phyloP scores from a whole-genome alignment of 176 grass and related monocot species.

The Cymbopogon citratus region DNA sequence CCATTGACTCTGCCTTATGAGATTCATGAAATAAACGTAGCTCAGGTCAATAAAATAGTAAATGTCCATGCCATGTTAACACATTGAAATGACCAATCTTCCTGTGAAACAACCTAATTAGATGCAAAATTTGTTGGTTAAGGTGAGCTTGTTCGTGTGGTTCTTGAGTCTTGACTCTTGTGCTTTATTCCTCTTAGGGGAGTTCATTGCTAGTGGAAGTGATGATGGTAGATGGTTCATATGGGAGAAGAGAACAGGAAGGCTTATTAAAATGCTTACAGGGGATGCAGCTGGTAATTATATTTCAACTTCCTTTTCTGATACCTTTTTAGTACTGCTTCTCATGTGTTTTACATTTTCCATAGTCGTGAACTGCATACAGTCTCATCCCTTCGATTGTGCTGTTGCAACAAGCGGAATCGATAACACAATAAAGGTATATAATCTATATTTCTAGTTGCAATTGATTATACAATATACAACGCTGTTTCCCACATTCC shows the following conservation, averaged over 20 bases:
- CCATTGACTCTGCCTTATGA: background rate
- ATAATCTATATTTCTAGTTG: background rate
- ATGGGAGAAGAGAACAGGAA: slow-evolving; percentile 98
- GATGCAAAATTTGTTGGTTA: background rate
- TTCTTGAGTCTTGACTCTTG: background rate
- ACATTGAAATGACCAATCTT: background rate
- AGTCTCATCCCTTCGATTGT: slow-evolving; percentile 92
- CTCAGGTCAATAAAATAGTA: background rate
- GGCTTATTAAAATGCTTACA: slow-evolving; percentile 91
- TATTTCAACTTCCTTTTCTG: background rate
- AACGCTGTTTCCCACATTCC: background rate
- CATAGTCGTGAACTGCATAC: slow-evolving; percentile 98
- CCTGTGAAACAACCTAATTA: background rate
- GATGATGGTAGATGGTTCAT: slow-evolving; percentile 99
- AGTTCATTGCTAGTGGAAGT: slow-evolving; percentile 95
- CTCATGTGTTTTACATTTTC: slow-evolving; percentile 29
- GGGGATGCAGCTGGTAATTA: slow-evolving; percentile 84
- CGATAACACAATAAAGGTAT: slow-evolving; percentile 93
- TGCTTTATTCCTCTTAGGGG: slow-evolving; percentile 44
- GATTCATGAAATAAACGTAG: background rate
- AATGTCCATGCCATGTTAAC: background rate
- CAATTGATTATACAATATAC: background rate
- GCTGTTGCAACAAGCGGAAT: slow-evolving; percentile 92
- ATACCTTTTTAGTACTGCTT: slow-evolving; percentile 1
- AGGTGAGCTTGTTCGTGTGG: background rate